phyloP scores from a whole-genome alignment of 108 stramenopile genomes.

The Pseudonitzschia multistriata region DNA sequence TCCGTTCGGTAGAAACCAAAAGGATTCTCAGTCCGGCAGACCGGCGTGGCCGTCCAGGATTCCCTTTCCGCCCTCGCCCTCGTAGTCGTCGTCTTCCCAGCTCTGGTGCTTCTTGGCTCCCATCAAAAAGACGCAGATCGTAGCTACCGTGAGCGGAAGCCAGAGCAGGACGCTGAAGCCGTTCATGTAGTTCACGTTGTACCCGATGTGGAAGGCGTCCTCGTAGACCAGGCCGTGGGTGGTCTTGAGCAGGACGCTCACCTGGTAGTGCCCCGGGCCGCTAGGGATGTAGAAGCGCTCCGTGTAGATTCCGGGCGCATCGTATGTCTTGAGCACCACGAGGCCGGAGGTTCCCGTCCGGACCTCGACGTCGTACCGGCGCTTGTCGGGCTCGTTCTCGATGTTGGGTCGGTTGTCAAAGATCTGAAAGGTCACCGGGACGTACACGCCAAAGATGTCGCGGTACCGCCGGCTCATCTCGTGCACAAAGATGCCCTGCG shows the following conservation, averaged over 20 bases:
- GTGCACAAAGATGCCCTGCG: constrained; percentile 81
- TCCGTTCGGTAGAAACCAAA: no score
- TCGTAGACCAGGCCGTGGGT: constrained; percentile 80
- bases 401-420: constrained; percentile 80
- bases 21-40: constrained; percentile 1
- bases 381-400: constrained; percentile 51
- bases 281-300: constrained; percentile 69
- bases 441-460: constrained; percentile 74
- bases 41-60: constrained; percentile 42
- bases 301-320: constrained; percentile 64
- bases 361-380: constrained; percentile 66
- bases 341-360: constrained; percentile 58
- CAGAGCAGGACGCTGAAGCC: constrained; percentile 64
- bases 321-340: constrained; percentile 47
- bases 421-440: constrained; percentile 79
- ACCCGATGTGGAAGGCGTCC: constrained; percentile 75
- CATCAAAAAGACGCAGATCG: constrained; percentile 30
- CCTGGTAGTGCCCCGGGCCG: constrained; percentile 73
- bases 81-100: constrained; percentile 71
- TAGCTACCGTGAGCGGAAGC: constrained; percentile 59
- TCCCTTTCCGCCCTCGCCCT: constrained; percentile 30
- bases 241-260: constrained; percentile 54
- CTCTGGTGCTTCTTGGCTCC: constrained; percentile 44
- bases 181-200: constrained; percentile 80
- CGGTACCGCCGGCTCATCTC: constrained; percentile 66